Evolutionary conservation across 2,329 filamentous ascomycete species (phyloP).

Genomic region (Graphiopsis chlorocephala): DNA sequence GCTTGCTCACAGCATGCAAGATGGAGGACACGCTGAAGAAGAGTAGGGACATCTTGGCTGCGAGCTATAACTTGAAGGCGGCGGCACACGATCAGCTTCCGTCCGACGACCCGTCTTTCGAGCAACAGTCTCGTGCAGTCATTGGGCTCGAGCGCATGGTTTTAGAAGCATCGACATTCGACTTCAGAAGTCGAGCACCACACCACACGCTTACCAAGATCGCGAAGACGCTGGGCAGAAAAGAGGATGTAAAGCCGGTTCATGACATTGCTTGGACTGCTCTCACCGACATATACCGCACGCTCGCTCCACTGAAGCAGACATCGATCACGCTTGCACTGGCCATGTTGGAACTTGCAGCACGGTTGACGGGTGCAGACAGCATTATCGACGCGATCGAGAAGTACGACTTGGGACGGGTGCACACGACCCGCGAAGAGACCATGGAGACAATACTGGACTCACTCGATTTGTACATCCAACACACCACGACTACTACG

Average conservation of each 20-base stretch:
- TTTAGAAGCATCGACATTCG: constrained; percentile 88
- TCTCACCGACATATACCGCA: constrained; percentile 86
- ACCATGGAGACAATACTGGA: constrained; percentile 80
- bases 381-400: constrained; percentile 29
- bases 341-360: constrained; percentile 76
- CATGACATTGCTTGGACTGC: constrained; percentile 67
- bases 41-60: constrained; percentile 86
- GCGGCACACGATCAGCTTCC: constrained; percentile 64
- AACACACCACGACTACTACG: constrained; percentile 71
- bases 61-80: constrained; percentile 80
- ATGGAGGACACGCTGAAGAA: constrained; percentile 98
- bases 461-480: constrained; percentile 86
- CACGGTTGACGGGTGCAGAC: constrained; percentile 52
- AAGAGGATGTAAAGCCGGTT: constrained; percentile 46
- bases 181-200: constrained; percentile 86
- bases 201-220: constrained; percentile 84
- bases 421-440: constrained; percentile 45
- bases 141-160: constrained; percentile 90
- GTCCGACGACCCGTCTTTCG: constrained; percentile 82
- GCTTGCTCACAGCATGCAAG: constrained; percentile 91
- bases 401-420: constrained; percentile 46
- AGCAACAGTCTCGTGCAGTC: constrained; percentile 72
- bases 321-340: constrained; percentile 81
- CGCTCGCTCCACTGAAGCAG: constrained; percentile 88
- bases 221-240: constrained; percentile 31